Conservation (phyloP, 345 rosid species). For the Microthlaspi erraticum region DNA sequence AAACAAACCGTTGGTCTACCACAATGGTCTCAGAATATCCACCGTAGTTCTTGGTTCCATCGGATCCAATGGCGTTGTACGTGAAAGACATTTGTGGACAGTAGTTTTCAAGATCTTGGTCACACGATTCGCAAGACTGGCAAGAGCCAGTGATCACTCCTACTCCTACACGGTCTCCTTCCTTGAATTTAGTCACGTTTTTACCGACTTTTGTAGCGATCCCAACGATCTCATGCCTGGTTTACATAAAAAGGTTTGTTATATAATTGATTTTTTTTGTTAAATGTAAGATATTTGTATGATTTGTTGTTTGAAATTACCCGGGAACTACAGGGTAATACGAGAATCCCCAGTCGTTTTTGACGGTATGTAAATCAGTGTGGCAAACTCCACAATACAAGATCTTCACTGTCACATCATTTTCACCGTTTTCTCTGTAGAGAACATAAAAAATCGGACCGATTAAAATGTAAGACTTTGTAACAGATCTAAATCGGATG, state of each 20-base stretch:
- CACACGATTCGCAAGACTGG: conserved; percentile 70
- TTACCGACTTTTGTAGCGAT: conserved; percentile 64
- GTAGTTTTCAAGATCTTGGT: conserved; percentile 78
- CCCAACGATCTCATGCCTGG: conserved; percentile 90
- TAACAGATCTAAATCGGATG: not conserved
- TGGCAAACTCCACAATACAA: conserved; percentile 90
- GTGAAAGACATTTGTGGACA: conserved; percentile 62
- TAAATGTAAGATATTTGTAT: not conserved
- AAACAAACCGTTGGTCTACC: conserved; percentile 72
- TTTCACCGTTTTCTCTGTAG: conserved; percentile 75
- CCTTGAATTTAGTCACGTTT: conserved; percentile 68
- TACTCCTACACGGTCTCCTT: conserved; percentile 75
- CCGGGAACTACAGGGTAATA: conserved; percentile 83
- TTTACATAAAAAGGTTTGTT: not conserved
- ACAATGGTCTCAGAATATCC: conserved; percentile 80
- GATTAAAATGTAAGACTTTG: not conserved
- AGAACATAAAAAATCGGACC: not conserved
- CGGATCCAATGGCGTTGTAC: conserved; percentile 54
- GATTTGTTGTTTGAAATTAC: conserved; percentile 39
- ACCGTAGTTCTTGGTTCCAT: conserved; percentile 71
- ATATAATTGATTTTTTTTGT: no score
- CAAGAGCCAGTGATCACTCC: conserved; percentile 80
- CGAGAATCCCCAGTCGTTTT: conserved; percentile 78
- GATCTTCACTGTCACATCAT: conserved; percentile 79
- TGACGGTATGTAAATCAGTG: conserved; percentile 65